phyloP scores from a whole-genome alignment of 2,329 filamentous ascomycete species.

The Fusarium subtropicale region DNA sequence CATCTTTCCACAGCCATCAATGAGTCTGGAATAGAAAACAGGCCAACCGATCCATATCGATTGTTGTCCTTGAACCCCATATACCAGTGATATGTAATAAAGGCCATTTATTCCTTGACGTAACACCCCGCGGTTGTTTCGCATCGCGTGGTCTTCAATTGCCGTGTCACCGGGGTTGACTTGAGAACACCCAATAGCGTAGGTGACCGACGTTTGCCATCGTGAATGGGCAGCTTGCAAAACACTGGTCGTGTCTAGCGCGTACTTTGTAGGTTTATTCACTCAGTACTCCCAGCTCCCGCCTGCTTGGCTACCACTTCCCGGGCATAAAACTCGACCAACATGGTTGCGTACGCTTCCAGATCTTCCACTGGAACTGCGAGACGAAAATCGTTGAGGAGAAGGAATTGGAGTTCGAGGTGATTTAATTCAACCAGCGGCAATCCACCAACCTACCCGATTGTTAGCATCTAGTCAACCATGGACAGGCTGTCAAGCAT shows the following conservation, averaged over 20 bases:
- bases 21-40: neutral
- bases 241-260: neutral
- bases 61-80: neutral
- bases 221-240: slow-evolving; percentile 7
- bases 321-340: slow-evolving; percentile 96
- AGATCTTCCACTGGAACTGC: slow-evolving; percentile 94
- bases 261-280: slow-evolving; percentile 20
- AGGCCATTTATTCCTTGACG: slow-evolving; percentile 1
- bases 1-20: slow-evolving; percentile 1
- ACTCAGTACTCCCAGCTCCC: slow-evolving; percentile 34
- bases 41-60: slow-evolving; percentile 1
- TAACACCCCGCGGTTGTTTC: slow-evolving; percentile 19
- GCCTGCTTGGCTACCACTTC: slow-evolving; percentile 73
- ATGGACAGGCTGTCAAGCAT: neutral
- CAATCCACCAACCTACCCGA: slow-evolving; percentile 86
- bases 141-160: slow-evolving; percentile 10
- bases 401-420: slow-evolving; percentile 92
- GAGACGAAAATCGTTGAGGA: slow-evolving; percentile 95
- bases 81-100: neutral
- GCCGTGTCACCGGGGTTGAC: neutral
- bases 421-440: slow-evolving; percentile 95
- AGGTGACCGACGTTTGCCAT: slow-evolving; percentile 3
- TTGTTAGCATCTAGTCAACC: slow-evolving; percentile 19
- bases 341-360: slow-evolving; percentile 97
- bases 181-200: neutral